phyloP scores from a whole-genome alignment of 495 filamentous ascomycete species.

The Clohesyomyces aquaticus region DNA sequence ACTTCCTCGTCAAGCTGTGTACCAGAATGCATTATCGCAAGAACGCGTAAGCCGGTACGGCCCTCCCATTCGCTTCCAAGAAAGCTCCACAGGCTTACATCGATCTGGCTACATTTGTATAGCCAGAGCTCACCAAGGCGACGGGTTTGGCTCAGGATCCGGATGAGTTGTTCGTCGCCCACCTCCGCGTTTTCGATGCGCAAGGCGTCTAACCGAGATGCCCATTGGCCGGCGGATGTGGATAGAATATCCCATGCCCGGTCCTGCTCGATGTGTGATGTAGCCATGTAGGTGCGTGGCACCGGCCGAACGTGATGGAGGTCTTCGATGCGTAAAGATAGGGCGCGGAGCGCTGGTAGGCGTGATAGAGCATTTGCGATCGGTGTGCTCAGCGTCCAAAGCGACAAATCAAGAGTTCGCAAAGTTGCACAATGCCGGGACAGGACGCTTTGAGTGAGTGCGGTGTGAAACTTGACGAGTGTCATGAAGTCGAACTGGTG shows the following conservation, averaged over 20 bases:
- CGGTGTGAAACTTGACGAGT: constrained; percentile 35
- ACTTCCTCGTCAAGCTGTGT: constrained; percentile 30
- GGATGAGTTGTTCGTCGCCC: constrained; percentile 11
- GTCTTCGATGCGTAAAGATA: constrained; percentile 40
- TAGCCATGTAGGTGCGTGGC: background rate
- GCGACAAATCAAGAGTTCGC: constrained; percentile 29
- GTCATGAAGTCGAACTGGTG: constrained; percentile 14
- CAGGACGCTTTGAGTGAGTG: constrained; percentile 31
- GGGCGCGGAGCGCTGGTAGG: constrained; percentile 26
- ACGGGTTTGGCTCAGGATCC: constrained; percentile 16
- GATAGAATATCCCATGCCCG: constrained; percentile 28
- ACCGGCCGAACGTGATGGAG: constrained; percentile 21
- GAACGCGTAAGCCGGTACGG: constrained; percentile 13
- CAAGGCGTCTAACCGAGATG: constrained; percentile 22
- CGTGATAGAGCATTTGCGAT: constrained; percentile 35
- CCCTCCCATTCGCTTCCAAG: constrained; percentile 35
- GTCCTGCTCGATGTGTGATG: constrained; percentile 18
- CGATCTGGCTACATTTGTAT: constrained; percentile 35
- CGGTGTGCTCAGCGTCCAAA: constrained; percentile 35
- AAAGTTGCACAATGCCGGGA: constrained; percentile 42
- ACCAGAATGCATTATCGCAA: constrained; percentile 31
- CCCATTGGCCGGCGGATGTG: constrained; percentile 23
- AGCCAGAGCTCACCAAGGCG: constrained; percentile 34
- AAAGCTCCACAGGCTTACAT: constrained; percentile 35
- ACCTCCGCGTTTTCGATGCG: constrained; percentile 32